These are phyloP conservation scores for Tricholoma furcatifolium DNA, from an alignment of 768 basidiomycete species.

Conservation along the genomic window DNA sequence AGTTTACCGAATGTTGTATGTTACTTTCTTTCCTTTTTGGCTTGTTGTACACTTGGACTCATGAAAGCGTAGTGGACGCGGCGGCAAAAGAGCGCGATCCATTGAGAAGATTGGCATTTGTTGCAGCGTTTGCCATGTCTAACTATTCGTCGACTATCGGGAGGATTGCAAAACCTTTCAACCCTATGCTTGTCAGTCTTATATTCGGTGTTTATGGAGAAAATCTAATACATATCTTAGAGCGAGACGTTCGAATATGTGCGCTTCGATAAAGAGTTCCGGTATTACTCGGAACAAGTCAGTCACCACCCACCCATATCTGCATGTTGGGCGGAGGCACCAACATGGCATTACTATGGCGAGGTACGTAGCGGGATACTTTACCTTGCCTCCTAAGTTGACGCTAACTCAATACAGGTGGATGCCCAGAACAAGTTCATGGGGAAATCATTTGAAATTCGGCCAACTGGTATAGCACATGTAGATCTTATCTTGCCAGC, in stretches of 20 bases:
- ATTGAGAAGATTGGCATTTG: constrained; percentile 82
- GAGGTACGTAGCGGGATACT: constrained; percentile 46
- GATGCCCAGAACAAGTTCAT: constrained; percentile 97
- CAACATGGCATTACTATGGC: constrained; percentile 87
- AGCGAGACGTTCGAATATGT: constrained; percentile 96
- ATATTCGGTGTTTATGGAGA: background rate
- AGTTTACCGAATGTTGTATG: constrained; percentile 89
- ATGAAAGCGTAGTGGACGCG: constrained; percentile 64
- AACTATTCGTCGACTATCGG: constrained; percentile 97
- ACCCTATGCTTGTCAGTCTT: constrained; percentile 81
- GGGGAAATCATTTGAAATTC: constrained; percentile 95
- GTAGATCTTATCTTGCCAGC: constrained; percentile 76
- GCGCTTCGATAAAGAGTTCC: constrained; percentile 80
- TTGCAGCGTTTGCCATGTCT: constrained; percentile 96
- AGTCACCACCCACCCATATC: constrained; percentile 97
- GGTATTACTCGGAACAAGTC: constrained; percentile 95
- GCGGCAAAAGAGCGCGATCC: constrained; percentile 78
- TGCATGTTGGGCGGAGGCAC: constrained; percentile 92
- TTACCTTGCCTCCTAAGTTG: background rate
- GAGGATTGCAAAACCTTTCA: constrained; percentile 95
- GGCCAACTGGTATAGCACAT: constrained; percentile 94
- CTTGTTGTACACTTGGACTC: constrained; percentile 6
- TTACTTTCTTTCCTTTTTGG: constrained; percentile 15
- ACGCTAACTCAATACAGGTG: constrained; percentile 47
- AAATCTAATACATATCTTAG: constrained; percentile 30